Percentiles rank a stretch among this genome's conserved stretches.
Conservation (phyloP, 257 asterid species). For the Nicotiana knightiana region DNA sequence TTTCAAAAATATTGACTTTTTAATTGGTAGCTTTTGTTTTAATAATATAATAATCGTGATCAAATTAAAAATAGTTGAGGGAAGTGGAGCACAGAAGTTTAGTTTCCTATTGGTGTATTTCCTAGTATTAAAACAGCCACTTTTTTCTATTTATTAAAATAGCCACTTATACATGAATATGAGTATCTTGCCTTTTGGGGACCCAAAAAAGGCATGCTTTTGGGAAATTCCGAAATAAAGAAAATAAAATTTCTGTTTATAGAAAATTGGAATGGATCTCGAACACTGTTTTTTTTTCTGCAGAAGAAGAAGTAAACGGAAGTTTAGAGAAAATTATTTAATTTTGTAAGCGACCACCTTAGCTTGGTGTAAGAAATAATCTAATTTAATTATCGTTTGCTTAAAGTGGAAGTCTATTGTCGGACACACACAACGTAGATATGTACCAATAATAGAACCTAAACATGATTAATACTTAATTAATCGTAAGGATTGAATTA, state of each 20-base stretch:
- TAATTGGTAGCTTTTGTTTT: not conserved
- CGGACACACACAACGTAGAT: not conserved
- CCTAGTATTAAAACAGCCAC: not conserved
- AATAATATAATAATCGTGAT: not conserved
- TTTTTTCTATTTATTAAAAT: no score
- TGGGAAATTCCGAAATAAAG: not conserved
- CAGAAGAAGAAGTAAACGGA: not conserved
- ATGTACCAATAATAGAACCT: not conserved
- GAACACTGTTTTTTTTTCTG: not conserved
- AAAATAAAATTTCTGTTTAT: not conserved
- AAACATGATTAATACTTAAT: not conserved
- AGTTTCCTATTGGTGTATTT: conserved; percentile 11
- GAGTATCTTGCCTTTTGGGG: conserved; percentile 8
- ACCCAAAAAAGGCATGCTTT: not conserved
- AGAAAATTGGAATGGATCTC: conserved; percentile 4
- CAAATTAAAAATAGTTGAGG: not conserved
- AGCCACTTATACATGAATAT: not conserved
- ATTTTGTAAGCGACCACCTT: not conserved
- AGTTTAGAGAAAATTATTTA: not conserved
- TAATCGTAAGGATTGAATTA: not conserved
- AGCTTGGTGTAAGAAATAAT: not conserved
- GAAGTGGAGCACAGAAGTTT: conserved; percentile 9
- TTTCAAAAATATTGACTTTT: not conserved
- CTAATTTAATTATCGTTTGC: not conserved
- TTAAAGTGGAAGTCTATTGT: conserved; percentile 8